Evolutionary conservation across 2,329 filamentous ascomycete genomes (phyloP).

Genomic region (Curvularia eragrostidis): DNA sequence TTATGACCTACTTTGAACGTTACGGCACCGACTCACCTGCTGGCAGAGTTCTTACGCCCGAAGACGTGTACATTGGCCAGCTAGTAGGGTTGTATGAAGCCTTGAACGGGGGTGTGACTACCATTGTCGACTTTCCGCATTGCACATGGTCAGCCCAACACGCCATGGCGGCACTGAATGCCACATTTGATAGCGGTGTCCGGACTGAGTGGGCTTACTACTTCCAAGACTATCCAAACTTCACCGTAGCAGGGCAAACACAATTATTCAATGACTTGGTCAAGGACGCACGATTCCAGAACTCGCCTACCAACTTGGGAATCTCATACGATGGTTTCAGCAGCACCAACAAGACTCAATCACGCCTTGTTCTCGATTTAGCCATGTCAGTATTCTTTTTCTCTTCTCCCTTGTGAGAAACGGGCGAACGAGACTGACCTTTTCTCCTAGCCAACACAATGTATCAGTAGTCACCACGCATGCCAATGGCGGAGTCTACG

Average conservation of each 20-base stretch:
- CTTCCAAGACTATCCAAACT: constrained; percentile 12
- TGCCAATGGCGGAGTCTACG: constrained; percentile 24
- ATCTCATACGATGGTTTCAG: constrained; percentile 16
- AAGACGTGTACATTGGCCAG: constrained; percentile 35
- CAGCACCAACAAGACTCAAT: constrained; percentile 6
- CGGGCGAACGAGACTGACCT: not conserved
- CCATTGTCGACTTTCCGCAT: constrained; percentile 50
- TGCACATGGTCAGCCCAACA: constrained; percentile 52
- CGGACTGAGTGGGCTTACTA: constrained; percentile 8
- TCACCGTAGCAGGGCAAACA: constrained; percentile 8
- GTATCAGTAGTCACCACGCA: constrained; percentile 54
- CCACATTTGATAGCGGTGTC: constrained; percentile 55
- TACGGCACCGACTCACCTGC: constrained; percentile 19
- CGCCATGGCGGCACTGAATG: constrained; percentile 56
- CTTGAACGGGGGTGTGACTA: constrained; percentile 61
- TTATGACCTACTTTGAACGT: constrained; percentile 23
- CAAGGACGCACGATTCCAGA: constrained; percentile 2
- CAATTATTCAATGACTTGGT: constrained; percentile 7
- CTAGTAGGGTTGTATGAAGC: constrained; percentile 56
- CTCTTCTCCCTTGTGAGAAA: not conserved
- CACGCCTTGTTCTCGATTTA: constrained; percentile 10
- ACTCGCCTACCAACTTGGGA: constrained; percentile 8
- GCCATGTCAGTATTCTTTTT: constrained; percentile 2
- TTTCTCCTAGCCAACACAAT: constrained; percentile 18
- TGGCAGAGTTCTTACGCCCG: constrained; percentile 16